phyloP scores from a whole-genome alignment of 2,329 filamentous ascomycete genomes.

The Colletotrichum nymphaeae region DNA sequence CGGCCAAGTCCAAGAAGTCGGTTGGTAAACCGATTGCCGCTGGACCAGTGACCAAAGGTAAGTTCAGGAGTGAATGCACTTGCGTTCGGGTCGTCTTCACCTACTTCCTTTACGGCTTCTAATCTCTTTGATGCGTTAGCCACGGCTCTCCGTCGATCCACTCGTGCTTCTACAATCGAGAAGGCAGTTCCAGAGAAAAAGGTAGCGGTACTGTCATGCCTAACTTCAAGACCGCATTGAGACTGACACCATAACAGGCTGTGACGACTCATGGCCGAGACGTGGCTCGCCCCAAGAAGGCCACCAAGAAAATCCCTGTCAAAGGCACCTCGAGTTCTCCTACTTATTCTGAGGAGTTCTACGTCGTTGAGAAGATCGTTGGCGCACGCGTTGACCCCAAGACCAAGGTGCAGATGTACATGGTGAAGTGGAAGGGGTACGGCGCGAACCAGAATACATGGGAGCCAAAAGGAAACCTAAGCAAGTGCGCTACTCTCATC shows the following conservation, averaged over 20 bases:
- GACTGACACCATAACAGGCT: neutral
- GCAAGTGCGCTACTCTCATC: conserved; percentile 50
- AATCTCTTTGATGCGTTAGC: neutral
- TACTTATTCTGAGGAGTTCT: conserved; percentile 45
- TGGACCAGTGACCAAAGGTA: neutral
- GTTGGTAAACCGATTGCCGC: neutral
- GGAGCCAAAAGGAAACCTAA: conserved; percentile 61
- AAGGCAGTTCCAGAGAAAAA: neutral
- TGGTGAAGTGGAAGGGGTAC: conserved; percentile 66
- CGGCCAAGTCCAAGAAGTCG: neutral
- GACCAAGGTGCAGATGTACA: conserved; percentile 54
- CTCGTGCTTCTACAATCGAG: neutral
- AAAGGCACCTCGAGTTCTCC: neutral
- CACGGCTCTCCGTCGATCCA: neutral
- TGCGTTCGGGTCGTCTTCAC: neutral
- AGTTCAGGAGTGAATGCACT: neutral
- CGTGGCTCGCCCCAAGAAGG: conserved; percentile 15
- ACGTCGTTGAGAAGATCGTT: conserved; percentile 61
- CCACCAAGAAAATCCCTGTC: neutral
- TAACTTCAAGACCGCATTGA: neutral
- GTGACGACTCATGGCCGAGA: conserved; percentile 3
- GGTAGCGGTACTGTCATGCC: neutral
- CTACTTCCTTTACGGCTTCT: neutral
- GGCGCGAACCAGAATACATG: conserved; percentile 59
- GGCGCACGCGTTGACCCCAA: conserved; percentile 50